phyloP scores from a whole-genome alignment of 176 grass and related monocot species.

The Aegilops speltoides region DNA sequence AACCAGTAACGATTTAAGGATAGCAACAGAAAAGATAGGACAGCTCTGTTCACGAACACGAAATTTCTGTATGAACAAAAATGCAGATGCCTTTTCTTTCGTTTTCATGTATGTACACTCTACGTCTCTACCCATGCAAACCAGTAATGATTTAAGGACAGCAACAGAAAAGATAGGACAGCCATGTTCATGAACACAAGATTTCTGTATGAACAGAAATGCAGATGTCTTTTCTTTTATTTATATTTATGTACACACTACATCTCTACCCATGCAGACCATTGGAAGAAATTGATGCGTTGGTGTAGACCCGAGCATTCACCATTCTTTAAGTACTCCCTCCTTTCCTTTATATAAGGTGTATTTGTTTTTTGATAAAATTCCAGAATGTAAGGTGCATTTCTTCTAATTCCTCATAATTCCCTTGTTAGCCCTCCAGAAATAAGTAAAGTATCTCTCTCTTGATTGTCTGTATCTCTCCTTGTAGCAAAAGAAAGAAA shows the following conservation, averaged over 20 bases:
- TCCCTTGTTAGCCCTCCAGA: too few species aligned
- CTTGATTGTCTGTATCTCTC: too few species aligned
- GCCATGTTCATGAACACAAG: not conserved
- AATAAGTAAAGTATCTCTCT: too few species aligned
- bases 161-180: not conserved
- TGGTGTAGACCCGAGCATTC: not conserved
- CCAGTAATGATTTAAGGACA: not conserved
- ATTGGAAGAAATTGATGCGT: not conserved
- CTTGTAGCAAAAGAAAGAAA: too few species aligned
- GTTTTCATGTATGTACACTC: not conserved
- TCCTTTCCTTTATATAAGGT: too few species aligned
- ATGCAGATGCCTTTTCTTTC: not conserved
- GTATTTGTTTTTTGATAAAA: too few species aligned
- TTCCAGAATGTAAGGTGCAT: too few species aligned
- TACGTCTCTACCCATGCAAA: not conserved
- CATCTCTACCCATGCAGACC: not conserved
- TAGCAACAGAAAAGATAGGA: not conserved
- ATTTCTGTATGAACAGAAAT: not conserved
- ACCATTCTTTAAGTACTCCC: not conserved
- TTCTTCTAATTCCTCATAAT: too few species aligned
- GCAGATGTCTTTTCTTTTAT: not conserved
- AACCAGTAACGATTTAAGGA: not conserved
- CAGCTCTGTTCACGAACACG: not conserved
- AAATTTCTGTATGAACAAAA: not conserved
- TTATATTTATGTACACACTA: not conserved